phyloP scores from a whole-genome alignment of 371 early-diverging fungal species.

The Synchytrium microbalum region DNA sequence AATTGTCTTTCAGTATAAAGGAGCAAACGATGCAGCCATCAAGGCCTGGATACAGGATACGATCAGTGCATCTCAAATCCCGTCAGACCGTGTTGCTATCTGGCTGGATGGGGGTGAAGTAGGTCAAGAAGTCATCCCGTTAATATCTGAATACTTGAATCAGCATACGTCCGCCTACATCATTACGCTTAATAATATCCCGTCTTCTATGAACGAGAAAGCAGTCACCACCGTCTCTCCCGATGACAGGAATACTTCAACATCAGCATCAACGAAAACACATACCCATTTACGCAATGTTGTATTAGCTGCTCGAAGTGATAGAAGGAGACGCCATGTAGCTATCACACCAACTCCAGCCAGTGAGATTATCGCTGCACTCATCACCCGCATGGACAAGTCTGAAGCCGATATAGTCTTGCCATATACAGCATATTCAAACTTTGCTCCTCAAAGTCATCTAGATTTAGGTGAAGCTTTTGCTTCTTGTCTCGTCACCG shows the following conservation, averaged over 20 bases:
- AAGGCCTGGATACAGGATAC: background rate
- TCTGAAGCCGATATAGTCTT: background rate
- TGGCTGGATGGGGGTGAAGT: background rate
- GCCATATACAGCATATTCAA: background rate
- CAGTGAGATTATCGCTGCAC: background rate
- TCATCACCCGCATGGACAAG: background rate
- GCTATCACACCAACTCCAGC: background rate
- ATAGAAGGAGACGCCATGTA: background rate
- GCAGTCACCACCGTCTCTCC: background rate
- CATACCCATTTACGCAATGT: background rate
- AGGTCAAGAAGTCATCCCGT: background rate
- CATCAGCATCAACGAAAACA: background rate
- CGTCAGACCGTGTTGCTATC: background rate
- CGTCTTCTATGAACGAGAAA: background rate
- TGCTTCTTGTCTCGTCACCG: constrained; percentile 35
- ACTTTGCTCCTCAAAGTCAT: background rate
- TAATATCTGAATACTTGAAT: background rate
- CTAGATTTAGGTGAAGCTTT: constrained; percentile 9
- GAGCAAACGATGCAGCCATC: background rate
- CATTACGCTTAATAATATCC: background rate
- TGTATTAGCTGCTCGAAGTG: background rate
- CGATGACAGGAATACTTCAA: background rate
- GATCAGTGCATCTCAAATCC: background rate
- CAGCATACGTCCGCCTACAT: background rate
- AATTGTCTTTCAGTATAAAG: background rate